Conservation (phyloP, 148 eudicot genomes). For the Arbutus unedo region DNA sequence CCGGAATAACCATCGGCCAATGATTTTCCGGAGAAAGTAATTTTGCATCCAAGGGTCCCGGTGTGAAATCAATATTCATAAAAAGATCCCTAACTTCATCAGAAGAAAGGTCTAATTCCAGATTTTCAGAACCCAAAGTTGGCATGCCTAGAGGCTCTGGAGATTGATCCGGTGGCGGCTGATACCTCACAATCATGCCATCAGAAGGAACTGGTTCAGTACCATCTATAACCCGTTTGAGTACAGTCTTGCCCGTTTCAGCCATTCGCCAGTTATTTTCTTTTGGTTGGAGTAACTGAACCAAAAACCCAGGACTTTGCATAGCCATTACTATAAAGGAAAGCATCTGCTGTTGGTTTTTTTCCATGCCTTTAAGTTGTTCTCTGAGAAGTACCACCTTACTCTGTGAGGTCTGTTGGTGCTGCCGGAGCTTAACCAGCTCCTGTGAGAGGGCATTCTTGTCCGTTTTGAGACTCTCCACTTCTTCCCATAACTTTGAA, state of each 20-base stretch:
- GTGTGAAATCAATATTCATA: constrained; percentile 39
- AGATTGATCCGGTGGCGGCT: constrained; percentile 36
- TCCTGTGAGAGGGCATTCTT: constrained; percentile 61
- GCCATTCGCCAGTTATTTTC: constrained; percentile 54
- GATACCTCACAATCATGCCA: constrained; percentile 58
- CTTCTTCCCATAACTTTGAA: constrained; percentile 54
- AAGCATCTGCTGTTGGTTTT: constrained; percentile 77
- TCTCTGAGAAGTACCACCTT: constrained; percentile 53
- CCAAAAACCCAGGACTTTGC: constrained; percentile 69
- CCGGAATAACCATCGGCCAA: constrained; percentile 36
- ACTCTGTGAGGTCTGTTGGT: constrained; percentile 58
- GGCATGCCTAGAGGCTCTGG: constrained; percentile 23
- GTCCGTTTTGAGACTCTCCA: constrained; percentile 65
- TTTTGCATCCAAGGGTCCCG: constrained; percentile 41
- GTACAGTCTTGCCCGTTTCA: constrained; percentile 46
- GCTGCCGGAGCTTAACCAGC: constrained; percentile 51
- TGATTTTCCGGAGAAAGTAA: constrained; percentile 29
- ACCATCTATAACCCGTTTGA: constrained; percentile 42
- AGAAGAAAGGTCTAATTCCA: constrained; percentile 40
- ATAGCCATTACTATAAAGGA: constrained; percentile 83
- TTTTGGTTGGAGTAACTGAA: constrained; percentile 58
- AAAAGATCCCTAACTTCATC: constrained; percentile 53
- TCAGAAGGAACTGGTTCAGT: constrained; percentile 33
- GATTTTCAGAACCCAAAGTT: constrained; percentile 25
- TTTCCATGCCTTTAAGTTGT: constrained; percentile 77